Base-by-base conservation (phyloP, 331 rosid species). In the Erythrophleum ivorense region DNA sequence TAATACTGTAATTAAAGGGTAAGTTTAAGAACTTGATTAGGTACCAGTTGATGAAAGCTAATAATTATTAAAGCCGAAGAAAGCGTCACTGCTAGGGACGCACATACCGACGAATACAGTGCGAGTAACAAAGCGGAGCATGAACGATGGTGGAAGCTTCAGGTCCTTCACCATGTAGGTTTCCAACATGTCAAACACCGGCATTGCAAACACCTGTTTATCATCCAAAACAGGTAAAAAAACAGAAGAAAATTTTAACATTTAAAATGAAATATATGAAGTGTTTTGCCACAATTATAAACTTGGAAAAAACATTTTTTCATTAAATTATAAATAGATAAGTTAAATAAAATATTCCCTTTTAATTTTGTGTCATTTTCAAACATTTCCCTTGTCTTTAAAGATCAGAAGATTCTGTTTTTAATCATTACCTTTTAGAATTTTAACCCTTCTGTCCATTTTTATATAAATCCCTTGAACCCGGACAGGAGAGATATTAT, bases 121-220 rank as follows among this genome's bases (percentile, higher is more conserved):
- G 14, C 88, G 86, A 8, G 84, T 60, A 13, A 69, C 0, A 0
- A 85, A 75, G 50, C 88, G 86, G 0, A 85, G 88, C n/a, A 16
- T 52, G 9, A 74, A 74, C 24, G 75, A 78, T 73, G 88, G 88
- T 16, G 81, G 52, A 11, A 85, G 4, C 2, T 75, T 78, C 18
- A 82, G 3, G 7, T 68, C 19, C 79, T 13, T 69, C 50, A 85
- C 88, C 78, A 81, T 54, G 19, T 2, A 73, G 7, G 83, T 81
- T 78, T 85, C 88, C 10, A 82, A 11, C 82, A 75, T 85, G 13
- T 85, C 88, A 3, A 85, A 85, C 50, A 82, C 88, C 0, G 86
- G 79, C 86, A 85, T 85, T 11, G 88, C 78, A 46, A 46, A 85
- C 34, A 85, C 65, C 87, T 84, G 38, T 76, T n/a, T 66, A 0